phyloP scores from a whole-genome alignment of 495 filamentous ascomycete species.

The Hypoxylon fuscum region DNA sequence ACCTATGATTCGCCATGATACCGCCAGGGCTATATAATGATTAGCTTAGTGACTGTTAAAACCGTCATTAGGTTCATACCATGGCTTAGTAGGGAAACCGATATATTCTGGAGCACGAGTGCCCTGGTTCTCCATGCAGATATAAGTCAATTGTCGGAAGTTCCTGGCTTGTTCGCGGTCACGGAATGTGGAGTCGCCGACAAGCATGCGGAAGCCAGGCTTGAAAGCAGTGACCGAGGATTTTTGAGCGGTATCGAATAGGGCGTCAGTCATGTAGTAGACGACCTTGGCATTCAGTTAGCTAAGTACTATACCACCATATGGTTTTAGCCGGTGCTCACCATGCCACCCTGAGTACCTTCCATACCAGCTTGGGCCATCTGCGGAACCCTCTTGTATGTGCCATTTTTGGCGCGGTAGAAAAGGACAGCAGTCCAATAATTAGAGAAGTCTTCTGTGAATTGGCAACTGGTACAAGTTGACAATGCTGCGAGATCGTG shows the following conservation, averaged over 20 bases:
- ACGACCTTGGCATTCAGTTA: slow-evolving; percentile 44
- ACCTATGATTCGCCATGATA: slow-evolving; percentile 46
- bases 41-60: background rate
- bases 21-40: background rate
- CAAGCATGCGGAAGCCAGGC: slow-evolving; percentile 57
- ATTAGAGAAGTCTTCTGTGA: slow-evolving; percentile 54
- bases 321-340: background rate
- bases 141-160: slow-evolving; percentile 52
- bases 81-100: slow-evolving; percentile 40
- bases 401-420: slow-evolving; percentile 50
- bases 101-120: slow-evolving; percentile 34
- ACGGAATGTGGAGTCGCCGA: slow-evolving; percentile 46
- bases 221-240: slow-evolving; percentile 58
- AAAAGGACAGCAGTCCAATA: slow-evolving; percentile 57
- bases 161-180: slow-evolving; percentile 46
- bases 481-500: slow-evolving; percentile 47
- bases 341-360: slow-evolving; percentile 51
- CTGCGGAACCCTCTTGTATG: slow-evolving; percentile 51
- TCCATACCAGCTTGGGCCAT: slow-evolving; percentile 55
- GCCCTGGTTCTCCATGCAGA: slow-evolving; percentile 43
- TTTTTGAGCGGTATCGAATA: slow-evolving; percentile 56
- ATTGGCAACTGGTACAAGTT: slow-evolving; percentile 53
- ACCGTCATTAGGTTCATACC: slow-evolving; percentile 43
- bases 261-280: slow-evolving; percentile 61
- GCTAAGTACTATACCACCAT: background rate